Percentiles rank a stretch among this genome's conserved stretches.
These are phyloP conservation scores for Solanum chiquidenum DNA, from an alignment of 257 asterid genomes.

Conservation along the genomic window DNA sequence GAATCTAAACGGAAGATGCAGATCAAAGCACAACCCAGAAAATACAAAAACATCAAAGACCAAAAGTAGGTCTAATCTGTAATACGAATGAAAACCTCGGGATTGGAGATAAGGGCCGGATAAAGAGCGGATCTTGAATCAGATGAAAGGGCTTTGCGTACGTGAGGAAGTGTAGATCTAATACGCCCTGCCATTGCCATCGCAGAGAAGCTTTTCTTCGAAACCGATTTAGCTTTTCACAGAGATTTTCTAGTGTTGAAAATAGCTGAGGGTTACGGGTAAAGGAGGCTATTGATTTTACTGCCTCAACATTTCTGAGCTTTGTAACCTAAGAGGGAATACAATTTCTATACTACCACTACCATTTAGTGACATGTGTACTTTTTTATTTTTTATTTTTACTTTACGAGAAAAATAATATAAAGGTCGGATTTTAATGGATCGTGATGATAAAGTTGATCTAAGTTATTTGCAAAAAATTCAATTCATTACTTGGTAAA, in stretches of 20 bases:
- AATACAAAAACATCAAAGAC: too few relatives aligned
- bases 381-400: background rate
- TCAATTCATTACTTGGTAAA: background rate
- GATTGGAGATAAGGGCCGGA: constrained; percentile 26
- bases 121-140: constrained; percentile 38
- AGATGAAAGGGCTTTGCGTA: constrained; percentile 39
- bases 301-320: background rate
- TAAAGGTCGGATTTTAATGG: fast-evolving
- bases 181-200: constrained; percentile 57
- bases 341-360: background rate
- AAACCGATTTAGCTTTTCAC: background rate
- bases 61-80: background rate
- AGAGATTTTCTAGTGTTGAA: background rate
- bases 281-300: background rate
- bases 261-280: background rate
- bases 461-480: background rate
- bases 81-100: constrained; percentile 24
- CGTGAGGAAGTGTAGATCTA: constrained; percentile 44
- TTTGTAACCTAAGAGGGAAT: background rate
- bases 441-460: background rate
- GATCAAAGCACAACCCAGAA: background rate
- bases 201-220: background rate
- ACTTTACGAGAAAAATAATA: background rate
- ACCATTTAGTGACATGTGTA: background rate
- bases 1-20: background rate